These are phyloP conservation scores for Immersiporthe knoxdaviesiana DNA, from an alignment of 2,329 filamentous ascomycete species.

Conservation along the genomic window DNA sequence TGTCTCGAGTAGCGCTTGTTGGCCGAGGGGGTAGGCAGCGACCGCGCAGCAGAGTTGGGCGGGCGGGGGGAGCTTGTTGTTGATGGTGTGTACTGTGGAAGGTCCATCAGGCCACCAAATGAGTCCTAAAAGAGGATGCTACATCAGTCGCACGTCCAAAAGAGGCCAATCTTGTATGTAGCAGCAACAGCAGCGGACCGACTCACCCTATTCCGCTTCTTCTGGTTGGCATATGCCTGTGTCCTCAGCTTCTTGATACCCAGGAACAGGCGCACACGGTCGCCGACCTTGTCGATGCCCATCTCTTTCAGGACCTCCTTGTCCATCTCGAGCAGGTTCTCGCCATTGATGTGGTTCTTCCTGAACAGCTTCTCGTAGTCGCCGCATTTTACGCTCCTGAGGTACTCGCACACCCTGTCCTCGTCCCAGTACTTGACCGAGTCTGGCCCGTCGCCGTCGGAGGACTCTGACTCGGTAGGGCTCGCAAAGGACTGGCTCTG, in stretches of 20 bases:
- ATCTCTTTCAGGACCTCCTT: conserved; percentile 96
- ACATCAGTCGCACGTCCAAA: conserved; percentile 23
- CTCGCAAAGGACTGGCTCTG: conserved; percentile 68
- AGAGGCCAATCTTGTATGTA: no score
- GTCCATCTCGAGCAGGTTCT: conserved; percentile 95
- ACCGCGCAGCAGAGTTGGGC: conserved; percentile 55
- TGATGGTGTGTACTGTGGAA: conserved; percentile 58
- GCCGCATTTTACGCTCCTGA: conserved; percentile 86
- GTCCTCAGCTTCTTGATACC: conserved; percentile 83
- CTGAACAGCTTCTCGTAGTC: conserved; percentile 91
- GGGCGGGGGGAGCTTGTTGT: conserved; percentile 65
- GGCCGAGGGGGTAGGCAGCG: conserved; percentile 47
- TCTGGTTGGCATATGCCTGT: conserved; percentile 74
- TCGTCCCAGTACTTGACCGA: conserved; percentile 88
- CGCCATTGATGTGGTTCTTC: conserved; percentile 95
- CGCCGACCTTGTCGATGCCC: conserved; percentile 96
- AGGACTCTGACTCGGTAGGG: conserved; percentile 92
- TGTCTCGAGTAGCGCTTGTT: conserved; percentile 70
- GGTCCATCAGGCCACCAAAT: conserved; percentile 73
- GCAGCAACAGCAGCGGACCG: background rate
- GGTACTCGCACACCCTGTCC: conserved; percentile 86
- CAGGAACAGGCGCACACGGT: conserved; percentile 87
- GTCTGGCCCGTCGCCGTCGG: conserved; percentile 76
- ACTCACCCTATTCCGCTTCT: conserved; percentile 83
- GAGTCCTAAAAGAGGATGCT: conserved; percentile 65